phyloP scores from a whole-genome alignment of 176 grass and related monocot genomes.

The Oryza glumipatula region DNA sequence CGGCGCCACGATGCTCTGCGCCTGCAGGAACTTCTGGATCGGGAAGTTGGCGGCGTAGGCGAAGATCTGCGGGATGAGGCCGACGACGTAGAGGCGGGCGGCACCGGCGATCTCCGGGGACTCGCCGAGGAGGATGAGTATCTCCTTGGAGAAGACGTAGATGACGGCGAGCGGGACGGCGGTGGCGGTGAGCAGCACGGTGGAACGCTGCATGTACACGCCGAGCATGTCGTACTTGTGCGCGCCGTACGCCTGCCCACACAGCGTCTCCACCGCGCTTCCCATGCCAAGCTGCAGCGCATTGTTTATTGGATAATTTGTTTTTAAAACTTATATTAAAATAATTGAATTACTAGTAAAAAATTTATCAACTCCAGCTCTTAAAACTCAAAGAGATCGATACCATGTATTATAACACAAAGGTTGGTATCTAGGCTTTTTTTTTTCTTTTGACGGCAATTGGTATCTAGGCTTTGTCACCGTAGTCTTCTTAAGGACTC shows the following conservation, averaged over 20 bases:
- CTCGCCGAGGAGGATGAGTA: conserved; percentile 46
- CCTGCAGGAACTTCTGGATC: conserved; percentile 60
- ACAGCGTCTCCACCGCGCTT: conserved; percentile 72
- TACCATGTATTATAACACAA: no score
- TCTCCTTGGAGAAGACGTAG: conserved; percentile 44
- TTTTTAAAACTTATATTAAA: no score
- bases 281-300: conserved; percentile 65
- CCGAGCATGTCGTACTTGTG: conserved; percentile 67
- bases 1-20: conserved; percentile 52
- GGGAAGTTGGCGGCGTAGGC: conserved; percentile 57
- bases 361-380: no score
- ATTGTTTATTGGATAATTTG: no score
- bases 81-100: conserved; percentile 44
- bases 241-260: conserved; percentile 65
- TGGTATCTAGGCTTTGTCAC: no score
- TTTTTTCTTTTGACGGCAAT: no score
- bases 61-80: conserved; percentile 60
- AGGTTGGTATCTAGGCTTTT: no score
- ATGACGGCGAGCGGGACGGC: conserved; percentile 47
- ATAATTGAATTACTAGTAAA: no score
- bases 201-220: conserved; percentile 66
- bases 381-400: no score
- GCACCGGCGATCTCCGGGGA: conserved; percentile 48
- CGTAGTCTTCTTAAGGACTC: no score
- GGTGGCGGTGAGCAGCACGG: conserved; percentile 44